Percentiles rank a stretch among this genome's conserved stretches.
Evolutionary conservation across 176 grass and related monocot genomes (phyloP).

Genomic region (Hyparrhenia diplandra): DNA sequence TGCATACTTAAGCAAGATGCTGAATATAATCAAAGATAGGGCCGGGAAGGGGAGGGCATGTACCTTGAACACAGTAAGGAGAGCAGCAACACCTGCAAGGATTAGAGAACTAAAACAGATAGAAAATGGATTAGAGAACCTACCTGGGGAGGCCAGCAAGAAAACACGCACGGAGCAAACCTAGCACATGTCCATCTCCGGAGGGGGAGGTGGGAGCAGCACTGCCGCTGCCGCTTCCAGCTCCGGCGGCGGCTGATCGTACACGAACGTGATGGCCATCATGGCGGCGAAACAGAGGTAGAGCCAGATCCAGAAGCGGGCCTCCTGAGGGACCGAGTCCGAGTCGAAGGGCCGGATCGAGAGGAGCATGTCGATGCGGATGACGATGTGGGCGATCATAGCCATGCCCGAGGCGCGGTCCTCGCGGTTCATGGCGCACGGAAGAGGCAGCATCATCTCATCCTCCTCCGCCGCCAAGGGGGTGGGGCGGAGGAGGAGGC

Average conservation of each 20-base stretch:
- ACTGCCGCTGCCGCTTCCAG: background rate
- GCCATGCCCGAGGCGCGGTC: no score
- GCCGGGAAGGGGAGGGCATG: background rate
- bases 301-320: no score
- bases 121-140: background rate
- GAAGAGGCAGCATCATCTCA: no score
- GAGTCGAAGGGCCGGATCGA: no score
- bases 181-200: background rate
- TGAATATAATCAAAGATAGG: background rate
- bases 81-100: background rate
- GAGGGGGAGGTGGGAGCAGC: background rate
- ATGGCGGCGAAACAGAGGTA: no score
- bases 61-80: background rate
- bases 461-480: no score
- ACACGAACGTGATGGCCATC: no score
- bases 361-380: no score
- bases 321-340: no score
- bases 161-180: background rate
- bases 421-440: no score
- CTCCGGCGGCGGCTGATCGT: background rate
- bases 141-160: background rate
- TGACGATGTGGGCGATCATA: no score
- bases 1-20: background rate
- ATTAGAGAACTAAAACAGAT: background rate
- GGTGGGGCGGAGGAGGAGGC: no score